Evolutionary conservation across 208 protist species (phyloP).

Genomic region (Crithidia thermophila): DNA sequence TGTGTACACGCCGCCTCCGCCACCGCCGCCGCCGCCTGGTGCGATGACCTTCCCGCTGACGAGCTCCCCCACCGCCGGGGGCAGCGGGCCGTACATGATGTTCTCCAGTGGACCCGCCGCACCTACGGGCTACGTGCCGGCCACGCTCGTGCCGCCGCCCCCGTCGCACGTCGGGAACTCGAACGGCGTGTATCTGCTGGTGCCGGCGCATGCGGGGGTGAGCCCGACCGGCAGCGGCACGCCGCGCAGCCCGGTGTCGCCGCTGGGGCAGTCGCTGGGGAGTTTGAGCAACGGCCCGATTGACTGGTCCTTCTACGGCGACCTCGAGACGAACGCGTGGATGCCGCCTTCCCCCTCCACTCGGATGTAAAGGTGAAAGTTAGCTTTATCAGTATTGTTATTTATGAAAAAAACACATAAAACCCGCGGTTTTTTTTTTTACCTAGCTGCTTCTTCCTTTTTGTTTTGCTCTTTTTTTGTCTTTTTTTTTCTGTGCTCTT

Average conservation of each 20-base stretch:
- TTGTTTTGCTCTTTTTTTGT: slow-evolving; percentile 6
- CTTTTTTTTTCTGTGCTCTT: neutral
- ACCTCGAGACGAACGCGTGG: slow-evolving; percentile 35
- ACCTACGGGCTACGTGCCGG: slow-evolving; percentile 6
- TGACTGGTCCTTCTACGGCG: slow-evolving; percentile 48
- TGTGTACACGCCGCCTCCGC: slow-evolving; percentile 2
- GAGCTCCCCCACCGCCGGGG: neutral
- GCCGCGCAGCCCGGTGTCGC: slow-evolving; percentile 9
- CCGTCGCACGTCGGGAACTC: slow-evolving; percentile 18
- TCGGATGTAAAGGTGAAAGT: slow-evolving; percentile 6
- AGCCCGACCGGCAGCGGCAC: neutral
- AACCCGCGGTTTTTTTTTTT: neutral
- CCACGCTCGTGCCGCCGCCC: slow-evolving; percentile 16
- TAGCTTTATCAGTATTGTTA: no score
- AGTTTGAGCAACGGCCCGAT: slow-evolving; percentile 29
- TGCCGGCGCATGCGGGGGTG: slow-evolving; percentile 13
- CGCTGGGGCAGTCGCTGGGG: slow-evolving; percentile 21
- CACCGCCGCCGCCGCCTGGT: slow-evolving; percentile 7
- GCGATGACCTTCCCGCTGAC: slow-evolving; percentile 8
- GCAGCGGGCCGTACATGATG: slow-evolving; percentile 17
- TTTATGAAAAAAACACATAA: no score
- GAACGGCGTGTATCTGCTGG: slow-evolving; percentile 23
- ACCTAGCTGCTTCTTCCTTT: neutral
- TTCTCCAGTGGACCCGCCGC: slow-evolving; percentile 15
- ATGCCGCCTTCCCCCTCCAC: slow-evolving; percentile 22